Evolutionary conservation across 352 stramenopile genomes (phyloP).

Genomic region (Globisporangium ultimum): DNA sequence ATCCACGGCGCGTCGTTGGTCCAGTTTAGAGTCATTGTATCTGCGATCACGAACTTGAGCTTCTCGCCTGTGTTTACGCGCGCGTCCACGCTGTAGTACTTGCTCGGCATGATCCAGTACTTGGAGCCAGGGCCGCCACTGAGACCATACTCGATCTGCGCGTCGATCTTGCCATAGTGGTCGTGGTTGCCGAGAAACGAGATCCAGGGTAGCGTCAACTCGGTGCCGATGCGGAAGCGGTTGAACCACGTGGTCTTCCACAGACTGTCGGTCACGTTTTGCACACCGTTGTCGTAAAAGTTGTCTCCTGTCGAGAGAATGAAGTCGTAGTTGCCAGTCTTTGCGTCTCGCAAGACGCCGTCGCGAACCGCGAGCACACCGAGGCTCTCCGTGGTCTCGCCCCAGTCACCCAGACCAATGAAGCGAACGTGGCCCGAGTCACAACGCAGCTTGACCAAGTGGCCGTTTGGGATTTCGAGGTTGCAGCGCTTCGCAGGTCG

Average conservation of each 20-base stretch:
- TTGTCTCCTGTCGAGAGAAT: conserved; percentile 38
- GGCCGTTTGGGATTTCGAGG: conserved; percentile 8
- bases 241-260: conserved; percentile 32
- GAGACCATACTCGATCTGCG: conserved; percentile 28
- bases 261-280: conserved; percentile 20
- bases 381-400: conserved; percentile 21
- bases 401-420: conserved; percentile 35
- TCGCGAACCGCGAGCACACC: conserved; percentile 31
- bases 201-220: conserved; percentile 36
- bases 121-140: conserved; percentile 15
- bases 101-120: conserved; percentile 40
- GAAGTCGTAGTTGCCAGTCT: conserved; percentile 27
- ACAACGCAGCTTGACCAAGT: conserved; percentile 13
- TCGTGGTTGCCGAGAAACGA: conserved; percentile 41
- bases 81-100: conserved; percentile 30
- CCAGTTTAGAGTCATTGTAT: conserved; percentile 28
- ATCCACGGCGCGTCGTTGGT: conserved; percentile 23
- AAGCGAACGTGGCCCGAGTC: conserved; percentile 23
- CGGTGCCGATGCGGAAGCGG: conserved; percentile 27
- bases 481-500: conserved; percentile 8
- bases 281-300: conserved; percentile 38
- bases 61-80: conserved; percentile 17
- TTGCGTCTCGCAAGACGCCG: conserved; percentile 21
- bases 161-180: conserved; percentile 29
- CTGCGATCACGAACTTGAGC: conserved; percentile 28